Conservation (phyloP, 306 rosid genomes). For the Malus sieversii region DNA sequence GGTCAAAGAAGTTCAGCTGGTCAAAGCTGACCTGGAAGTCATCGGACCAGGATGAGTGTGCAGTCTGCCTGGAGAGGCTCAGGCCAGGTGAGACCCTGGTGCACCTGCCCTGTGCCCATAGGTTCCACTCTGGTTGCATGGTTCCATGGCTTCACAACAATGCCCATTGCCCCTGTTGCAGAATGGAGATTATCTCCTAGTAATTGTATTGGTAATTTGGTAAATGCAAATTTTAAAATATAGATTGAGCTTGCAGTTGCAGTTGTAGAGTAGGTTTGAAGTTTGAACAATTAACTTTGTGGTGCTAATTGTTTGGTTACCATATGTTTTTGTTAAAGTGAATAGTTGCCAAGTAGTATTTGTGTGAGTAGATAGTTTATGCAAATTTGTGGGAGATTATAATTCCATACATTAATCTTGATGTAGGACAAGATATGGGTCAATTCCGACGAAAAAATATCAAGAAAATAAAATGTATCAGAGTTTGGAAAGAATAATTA, state of each 20-base stretch:
- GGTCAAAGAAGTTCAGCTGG: constrained; percentile 56
- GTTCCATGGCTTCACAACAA: constrained; percentile 74
- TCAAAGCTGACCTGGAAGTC: constrained; percentile 55
- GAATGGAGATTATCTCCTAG: constrained; percentile 25
- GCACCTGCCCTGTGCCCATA: constrained; percentile 69
- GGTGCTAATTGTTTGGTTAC: background rate
- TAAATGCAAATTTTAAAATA: background rate
- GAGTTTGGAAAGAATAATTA: no score
- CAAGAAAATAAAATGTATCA: no score
- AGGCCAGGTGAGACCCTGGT: constrained; percentile 40
- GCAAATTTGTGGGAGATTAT: background rate
- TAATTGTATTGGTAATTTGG: background rate
- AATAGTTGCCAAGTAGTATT: background rate
- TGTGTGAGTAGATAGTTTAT: background rate
- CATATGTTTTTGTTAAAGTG: background rate
- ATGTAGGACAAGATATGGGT: no score
- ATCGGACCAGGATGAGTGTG: constrained; percentile 58
- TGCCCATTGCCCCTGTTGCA: constrained; percentile 80
- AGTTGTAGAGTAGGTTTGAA: constrained; percentile 1
- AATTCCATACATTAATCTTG: no score
- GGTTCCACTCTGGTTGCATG: constrained; percentile 66
- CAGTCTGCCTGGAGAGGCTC: constrained; percentile 60
- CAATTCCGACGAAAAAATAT: no score
- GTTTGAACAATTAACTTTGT: background rate
- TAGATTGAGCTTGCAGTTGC: background rate